Conservation (phyloP, 2,329 filamentous ascomycete genomes). For the Myotisia sp. region DNA sequence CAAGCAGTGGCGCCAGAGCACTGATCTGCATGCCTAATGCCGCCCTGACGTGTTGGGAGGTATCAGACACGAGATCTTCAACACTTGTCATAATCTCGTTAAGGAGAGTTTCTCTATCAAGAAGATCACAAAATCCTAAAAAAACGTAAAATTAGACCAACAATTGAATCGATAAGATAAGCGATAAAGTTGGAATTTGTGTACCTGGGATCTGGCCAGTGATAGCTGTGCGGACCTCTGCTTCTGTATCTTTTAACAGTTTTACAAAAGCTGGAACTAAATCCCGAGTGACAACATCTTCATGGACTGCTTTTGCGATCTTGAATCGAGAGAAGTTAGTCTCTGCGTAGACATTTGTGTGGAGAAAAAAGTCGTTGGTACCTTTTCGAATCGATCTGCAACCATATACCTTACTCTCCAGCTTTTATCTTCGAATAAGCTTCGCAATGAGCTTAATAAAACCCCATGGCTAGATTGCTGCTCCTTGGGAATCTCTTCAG, state of each 20-base stretch:
- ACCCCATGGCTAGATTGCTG: slow-evolving; percentile 95
- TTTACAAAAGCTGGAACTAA: slow-evolving; percentile 95
- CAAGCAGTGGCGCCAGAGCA: slow-evolving; percentile 86
- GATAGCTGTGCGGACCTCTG: slow-evolving; percentile 91
- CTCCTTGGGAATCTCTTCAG: slow-evolving; percentile 93
- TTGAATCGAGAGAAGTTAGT: slow-evolving; percentile 26
- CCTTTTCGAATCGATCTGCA: slow-evolving; percentile 95
- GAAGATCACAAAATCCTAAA: slow-evolving; percentile 73
- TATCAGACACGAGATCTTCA: slow-evolving; percentile 90
- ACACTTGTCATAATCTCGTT: slow-evolving; percentile 95
- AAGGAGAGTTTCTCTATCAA: slow-evolving; percentile 75
- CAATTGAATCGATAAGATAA: not conserved
- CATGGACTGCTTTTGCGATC: slow-evolving; percentile 97
- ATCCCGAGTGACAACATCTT: slow-evolving; percentile 87
- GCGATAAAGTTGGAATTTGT: slow-evolving; percentile 7
- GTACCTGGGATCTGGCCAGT: slow-evolving; percentile 85
- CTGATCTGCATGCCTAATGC: slow-evolving; percentile 94
- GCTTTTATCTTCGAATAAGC: slow-evolving; percentile 96
- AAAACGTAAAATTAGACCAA: slow-evolving; percentile 13
- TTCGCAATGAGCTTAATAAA: slow-evolving; percentile 75
- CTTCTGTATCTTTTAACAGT: slow-evolving; percentile 92
- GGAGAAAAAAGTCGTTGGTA: slow-evolving; percentile 23
- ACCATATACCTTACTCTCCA: slow-evolving; percentile 99
- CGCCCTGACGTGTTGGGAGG: slow-evolving; percentile 90
- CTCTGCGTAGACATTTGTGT: not conserved